Percentiles rank a stretch among this genome's conserved stretches.
Evolutionary conservation across 306 rosid species (phyloP).

Genomic region (Glycyrrhiza uralensis): DNA sequence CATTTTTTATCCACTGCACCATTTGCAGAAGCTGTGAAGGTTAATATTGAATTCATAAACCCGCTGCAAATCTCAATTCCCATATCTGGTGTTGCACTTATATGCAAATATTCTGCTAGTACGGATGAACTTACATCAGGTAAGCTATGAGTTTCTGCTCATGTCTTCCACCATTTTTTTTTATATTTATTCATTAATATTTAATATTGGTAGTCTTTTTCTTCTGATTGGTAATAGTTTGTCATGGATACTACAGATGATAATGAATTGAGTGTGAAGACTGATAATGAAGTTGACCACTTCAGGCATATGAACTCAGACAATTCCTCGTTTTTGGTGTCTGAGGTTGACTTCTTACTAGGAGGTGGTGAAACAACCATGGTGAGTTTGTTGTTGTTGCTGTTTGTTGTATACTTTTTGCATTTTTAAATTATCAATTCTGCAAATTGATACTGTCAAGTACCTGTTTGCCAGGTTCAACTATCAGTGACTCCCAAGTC

Average conservation of each 20-base stretch:
- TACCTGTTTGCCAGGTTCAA: slow-evolving; percentile 70
- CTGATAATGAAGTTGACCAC: slow-evolving; percentile 36
- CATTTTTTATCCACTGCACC: slow-evolving; percentile 25
- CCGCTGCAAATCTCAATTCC: slow-evolving; percentile 85
- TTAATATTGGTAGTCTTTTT: slow-evolving; percentile 12
- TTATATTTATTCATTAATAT: not conserved
- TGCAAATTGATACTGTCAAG: slow-evolving; percentile 13
- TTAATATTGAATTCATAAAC: slow-evolving; percentile 76
- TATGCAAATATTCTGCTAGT: slow-evolving; percentile 63
- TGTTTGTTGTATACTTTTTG: not conserved
- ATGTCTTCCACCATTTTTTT: slow-evolving; percentile 15
- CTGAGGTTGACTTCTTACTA: slow-evolving; percentile 69
- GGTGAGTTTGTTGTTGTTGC: slow-evolving; percentile 50
- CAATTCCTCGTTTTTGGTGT: slow-evolving; percentile 45
- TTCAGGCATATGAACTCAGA: slow-evolving; percentile 51
- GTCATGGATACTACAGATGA: slow-evolving; percentile 50
- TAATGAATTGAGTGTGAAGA: slow-evolving; percentile 32
- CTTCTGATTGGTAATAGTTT: slow-evolving; percentile 27
- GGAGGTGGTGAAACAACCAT: slow-evolving; percentile 65
- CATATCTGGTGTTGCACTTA: slow-evolving; percentile 65
- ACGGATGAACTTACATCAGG: slow-evolving; percentile 54
- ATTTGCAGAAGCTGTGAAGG: slow-evolving; percentile 77
- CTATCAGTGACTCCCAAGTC: slow-evolving; percentile 73
- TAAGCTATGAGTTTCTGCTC: slow-evolving; percentile 32
- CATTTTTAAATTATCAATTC: not conserved